A percentile compares a stretch with the other conserved stretches of the same genome.
These are phyloP conservation scores for Nicotiana benthamiana DNA, from an alignment of 257 asterid genomes.

Conservation along the genomic window DNA sequence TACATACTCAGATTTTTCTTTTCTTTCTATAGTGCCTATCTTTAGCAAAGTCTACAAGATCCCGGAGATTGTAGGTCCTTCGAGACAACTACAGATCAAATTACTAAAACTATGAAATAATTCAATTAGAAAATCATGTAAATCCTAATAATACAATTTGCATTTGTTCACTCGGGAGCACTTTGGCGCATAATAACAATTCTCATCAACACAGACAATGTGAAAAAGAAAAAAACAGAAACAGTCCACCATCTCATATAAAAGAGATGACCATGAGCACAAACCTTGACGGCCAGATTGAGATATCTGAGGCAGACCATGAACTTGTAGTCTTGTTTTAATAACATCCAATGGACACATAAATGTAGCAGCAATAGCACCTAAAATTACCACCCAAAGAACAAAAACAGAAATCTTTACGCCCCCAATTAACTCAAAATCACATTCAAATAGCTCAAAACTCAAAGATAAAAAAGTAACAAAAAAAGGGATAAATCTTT, in stretches of 20 bases:
- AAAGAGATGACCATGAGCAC: background rate
- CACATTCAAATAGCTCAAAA: background rate
- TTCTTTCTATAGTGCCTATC: no score
- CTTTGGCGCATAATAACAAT: background rate
- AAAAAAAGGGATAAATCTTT: conserved; percentile 10
- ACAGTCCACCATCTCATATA: background rate
- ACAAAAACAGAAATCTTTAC: background rate
- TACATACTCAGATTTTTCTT: no score
- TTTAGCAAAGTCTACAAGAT: no score
- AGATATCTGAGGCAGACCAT: conserved; percentile 56
- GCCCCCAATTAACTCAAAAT: background rate
- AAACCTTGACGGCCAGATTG: conserved; percentile 60
- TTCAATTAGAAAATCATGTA: background rate
- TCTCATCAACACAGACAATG: background rate
- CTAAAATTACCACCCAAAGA: conserved; percentile 22
- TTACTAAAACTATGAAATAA: background rate
- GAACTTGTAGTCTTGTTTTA: conserved; percentile 85
- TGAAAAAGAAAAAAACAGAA: background rate
- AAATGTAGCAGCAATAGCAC: conserved; percentile 94
- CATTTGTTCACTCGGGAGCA: background rate
- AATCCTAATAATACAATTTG: background rate
- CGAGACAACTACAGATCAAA: background rate
- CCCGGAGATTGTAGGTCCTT: no score
- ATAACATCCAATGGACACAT: conserved; percentile 93
- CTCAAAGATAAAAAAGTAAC: conserved; percentile 1